Percentiles rank a stretch among this genome's conserved stretches.
Conservation (phyloP, 164 flowering plant species). For the Buxus sempervirens region DNA sequence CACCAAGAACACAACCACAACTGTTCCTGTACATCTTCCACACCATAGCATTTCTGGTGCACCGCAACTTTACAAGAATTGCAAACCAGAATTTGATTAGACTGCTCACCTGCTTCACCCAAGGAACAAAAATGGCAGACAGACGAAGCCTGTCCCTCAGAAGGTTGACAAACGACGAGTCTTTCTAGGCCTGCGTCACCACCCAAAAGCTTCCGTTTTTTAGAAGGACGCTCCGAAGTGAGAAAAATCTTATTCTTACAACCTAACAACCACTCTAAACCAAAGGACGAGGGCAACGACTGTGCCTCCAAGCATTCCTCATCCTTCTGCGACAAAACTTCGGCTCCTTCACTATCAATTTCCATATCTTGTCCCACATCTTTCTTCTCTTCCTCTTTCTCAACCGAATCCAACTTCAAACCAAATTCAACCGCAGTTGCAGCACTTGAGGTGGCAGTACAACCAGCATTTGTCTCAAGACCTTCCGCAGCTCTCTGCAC, state of each 20-base stretch:
- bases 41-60: constrained; percentile 90
- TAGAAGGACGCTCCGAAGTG: constrained; percentile 73
- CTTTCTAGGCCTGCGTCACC: constrained; percentile 70
- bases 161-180: constrained; percentile 43
- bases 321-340: constrained; percentile 14
- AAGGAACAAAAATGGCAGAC: constrained; percentile 68
- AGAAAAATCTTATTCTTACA: constrained; percentile 55
- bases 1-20: constrained; percentile 93
- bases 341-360: constrained; percentile 20
- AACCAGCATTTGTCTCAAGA: constrained; percentile 9
- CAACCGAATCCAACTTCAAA: constrained; percentile 1
- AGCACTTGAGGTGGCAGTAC: background rate
- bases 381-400: constrained; percentile 5
- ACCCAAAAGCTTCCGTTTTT: constrained; percentile 82
- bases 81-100: constrained; percentile 52
- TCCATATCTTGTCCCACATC: constrained; percentile 20
- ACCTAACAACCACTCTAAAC: constrained; percentile 76
- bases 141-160: constrained; percentile 34
- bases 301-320: constrained; percentile 8
- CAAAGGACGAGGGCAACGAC: constrained; percentile 20
- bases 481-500: background rate
- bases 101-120: constrained; percentile 36
- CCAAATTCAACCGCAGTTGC: constrained; percentile 14
- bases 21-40: constrained; percentile 39
- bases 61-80: constrained; percentile 63